Conservation (phyloP, 768 basidiomycete species). For the Phlegmacium glaucopus region DNA sequence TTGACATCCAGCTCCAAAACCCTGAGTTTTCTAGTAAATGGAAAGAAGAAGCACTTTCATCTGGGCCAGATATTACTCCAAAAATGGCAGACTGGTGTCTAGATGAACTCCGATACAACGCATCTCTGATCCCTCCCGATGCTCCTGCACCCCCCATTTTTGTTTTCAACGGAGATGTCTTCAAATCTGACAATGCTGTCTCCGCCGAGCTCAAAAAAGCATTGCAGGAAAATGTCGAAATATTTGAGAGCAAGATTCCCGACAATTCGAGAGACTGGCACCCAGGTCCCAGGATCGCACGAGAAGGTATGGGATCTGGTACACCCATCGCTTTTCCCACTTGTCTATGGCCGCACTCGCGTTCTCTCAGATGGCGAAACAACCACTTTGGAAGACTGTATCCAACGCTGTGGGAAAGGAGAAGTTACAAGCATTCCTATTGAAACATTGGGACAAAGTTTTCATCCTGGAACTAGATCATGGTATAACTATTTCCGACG, state of each 20-base stretch:
- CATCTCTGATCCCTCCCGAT: constrained; percentile 3
- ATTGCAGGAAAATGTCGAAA: constrained; percentile 22
- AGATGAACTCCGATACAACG: constrained; percentile 24
- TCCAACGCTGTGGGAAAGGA: constrained; percentile 21
- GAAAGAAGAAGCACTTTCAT: constrained; percentile 19
- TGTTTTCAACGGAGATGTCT: constrained; percentile 24
- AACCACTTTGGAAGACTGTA: constrained; percentile 20
- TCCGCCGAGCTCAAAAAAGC: constrained; percentile 17
- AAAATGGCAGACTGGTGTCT: constrained; percentile 25
- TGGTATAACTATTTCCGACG: too few species aligned
- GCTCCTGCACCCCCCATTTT: constrained; percentile 12
- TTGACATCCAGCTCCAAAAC: constrained; percentile 16
- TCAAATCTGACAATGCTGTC: constrained; percentile 33
- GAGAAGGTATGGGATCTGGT: constrained; percentile 42
- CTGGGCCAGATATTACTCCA: constrained; percentile 16
- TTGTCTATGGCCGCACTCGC: constrained; percentile 32
- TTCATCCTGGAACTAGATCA: too few species aligned
- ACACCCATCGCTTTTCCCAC: constrained; percentile 40
- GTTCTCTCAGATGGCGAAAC: constrained; percentile 15
- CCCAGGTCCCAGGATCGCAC: constrained; percentile 39
- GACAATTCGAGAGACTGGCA: constrained; percentile 42
- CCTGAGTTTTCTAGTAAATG: constrained; percentile 20
- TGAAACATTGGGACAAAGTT: too few species aligned
- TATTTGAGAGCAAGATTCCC: constrained; percentile 33
- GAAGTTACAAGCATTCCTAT: constrained; percentile 11